Conservation (phyloP, 148 eudicot species). For the Amaranthus hypochondriacus region DNA sequence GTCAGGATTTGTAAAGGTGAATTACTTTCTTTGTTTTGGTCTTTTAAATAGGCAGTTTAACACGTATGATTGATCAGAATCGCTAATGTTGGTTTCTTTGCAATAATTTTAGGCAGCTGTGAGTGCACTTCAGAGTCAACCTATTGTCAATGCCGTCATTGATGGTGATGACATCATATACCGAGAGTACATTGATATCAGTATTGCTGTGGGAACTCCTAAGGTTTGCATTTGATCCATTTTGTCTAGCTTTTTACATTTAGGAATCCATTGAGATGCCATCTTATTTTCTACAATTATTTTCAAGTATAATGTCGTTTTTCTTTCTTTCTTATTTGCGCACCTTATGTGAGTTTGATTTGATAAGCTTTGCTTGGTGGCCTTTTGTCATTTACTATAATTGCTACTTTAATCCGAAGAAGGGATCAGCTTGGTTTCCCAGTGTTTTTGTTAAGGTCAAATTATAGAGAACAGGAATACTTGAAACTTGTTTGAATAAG, state of each 20-base stretch:
- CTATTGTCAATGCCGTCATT: constrained; percentile 86
- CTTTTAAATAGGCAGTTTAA: background rate
- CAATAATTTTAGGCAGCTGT: constrained; percentile 63
- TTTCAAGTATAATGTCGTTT: background rate
- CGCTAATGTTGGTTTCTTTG: constrained; percentile 1
- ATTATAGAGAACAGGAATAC: too few relatives aligned
- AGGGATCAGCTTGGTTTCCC: too few relatives aligned
- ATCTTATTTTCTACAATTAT: background rate
- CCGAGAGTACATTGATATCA: constrained; percentile 85
- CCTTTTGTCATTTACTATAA: too few relatives aligned
- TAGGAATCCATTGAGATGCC: background rate
- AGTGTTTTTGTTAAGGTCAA: too few relatives aligned
- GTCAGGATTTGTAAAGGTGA: constrained; percentile 94
- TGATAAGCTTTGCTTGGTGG: background rate
- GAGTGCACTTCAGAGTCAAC: constrained; percentile 85
- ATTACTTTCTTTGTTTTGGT: constrained; percentile 9
- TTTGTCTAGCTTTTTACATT: background rate
- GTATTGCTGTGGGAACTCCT: constrained; percentile 97
- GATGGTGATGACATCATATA: constrained; percentile 97
- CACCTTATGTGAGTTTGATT: background rate
- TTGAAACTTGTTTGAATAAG: too few relatives aligned
- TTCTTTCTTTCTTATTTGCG: background rate
- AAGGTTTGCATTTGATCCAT: constrained; percentile 48
- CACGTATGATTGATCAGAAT: background rate
- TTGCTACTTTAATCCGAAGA: too few relatives aligned